These are phyloP conservation scores for Verruconis gallopava DNA, from an alignment of 2,329 filamentous ascomycete species.

Conservation along the genomic window DNA sequence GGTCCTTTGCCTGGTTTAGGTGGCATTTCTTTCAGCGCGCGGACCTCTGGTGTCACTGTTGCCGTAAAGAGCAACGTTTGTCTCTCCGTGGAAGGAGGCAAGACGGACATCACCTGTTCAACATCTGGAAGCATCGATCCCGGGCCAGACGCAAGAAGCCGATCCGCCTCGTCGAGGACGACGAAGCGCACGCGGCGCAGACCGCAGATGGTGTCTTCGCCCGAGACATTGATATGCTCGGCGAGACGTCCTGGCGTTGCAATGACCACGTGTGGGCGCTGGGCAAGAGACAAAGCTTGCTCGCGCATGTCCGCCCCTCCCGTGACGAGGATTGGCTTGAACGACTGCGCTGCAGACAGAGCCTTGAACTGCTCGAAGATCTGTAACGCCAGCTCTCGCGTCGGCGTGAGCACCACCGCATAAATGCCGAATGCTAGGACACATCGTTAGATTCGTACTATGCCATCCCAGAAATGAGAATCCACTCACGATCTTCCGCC, in stretches of 20 bases:
- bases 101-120: conserved; percentile 68
- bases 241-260: conserved; percentile 87
- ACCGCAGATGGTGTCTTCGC: conserved; percentile 77
- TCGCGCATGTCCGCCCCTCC: conserved; percentile 85
- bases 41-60: conserved; percentile 85
- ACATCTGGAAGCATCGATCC: conserved; percentile 94
- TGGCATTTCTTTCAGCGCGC: conserved; percentile 69
- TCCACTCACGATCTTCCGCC: conserved; percentile 64
- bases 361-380: conserved; percentile 95
- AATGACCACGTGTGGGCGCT: conserved; percentile 81
- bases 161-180: conserved; percentile 91
- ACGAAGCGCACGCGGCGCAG: conserved; percentile 69
- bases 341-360: conserved; percentile 72
- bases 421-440: conserved; percentile 63
- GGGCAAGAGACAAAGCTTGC: conserved; percentile 72
- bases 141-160: conserved; percentile 59
- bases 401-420: conserved; percentile 78
- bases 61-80: conserved; percentile 95
- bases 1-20: conserved; percentile 55
- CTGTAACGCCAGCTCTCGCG: conserved; percentile 82
- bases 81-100: conserved; percentile 66
- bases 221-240: conserved; percentile 84
- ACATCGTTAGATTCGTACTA: background rate
- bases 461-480: background rate
- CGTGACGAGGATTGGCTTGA: conserved; percentile 82